phyloP scores from a whole-genome alignment of 2,329 filamentous ascomycete genomes.

The Aspergillus udagawae region DNA sequence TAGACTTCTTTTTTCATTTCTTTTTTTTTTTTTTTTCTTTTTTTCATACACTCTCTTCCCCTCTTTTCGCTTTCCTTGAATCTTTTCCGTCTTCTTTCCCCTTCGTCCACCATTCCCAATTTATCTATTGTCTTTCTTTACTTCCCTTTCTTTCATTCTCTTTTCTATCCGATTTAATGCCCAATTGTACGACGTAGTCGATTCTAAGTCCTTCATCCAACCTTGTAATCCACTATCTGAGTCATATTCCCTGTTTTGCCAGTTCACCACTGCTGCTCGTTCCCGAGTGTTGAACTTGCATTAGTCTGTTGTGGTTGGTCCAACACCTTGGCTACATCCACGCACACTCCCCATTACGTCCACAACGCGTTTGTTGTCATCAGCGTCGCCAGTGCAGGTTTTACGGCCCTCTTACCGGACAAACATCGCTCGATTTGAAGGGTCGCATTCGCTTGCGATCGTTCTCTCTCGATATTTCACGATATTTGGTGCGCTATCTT shows the following conservation, averaged over 20 bases:
- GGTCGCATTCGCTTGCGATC: background rate
- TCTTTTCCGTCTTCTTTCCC: slow-evolving; percentile 12
- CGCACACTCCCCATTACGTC: slow-evolving; percentile 10
- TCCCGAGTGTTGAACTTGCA: slow-evolving; percentile 7
- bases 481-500: background rate
- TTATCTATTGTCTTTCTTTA: slow-evolving; percentile 4
- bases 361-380: slow-evolving; percentile 18
- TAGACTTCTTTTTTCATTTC: slow-evolving; percentile 15
- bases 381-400: slow-evolving; percentile 4
- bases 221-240: slow-evolving; percentile 2
- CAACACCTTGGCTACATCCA: slow-evolving; percentile 15
- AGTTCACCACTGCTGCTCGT: slow-evolving; percentile 8
- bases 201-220: slow-evolving; percentile 1
- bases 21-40: slow-evolving; percentile 9
- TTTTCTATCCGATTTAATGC: slow-evolving; percentile 1
- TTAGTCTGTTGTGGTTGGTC: slow-evolving; percentile 13
- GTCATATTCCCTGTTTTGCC: slow-evolving; percentile 11
- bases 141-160: background rate
- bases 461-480: background rate
- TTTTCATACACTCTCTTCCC: slow-evolving; percentile 2
- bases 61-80: slow-evolving; percentile 10
- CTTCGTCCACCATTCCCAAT: background rate
- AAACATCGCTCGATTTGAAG: background rate
- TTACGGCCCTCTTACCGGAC: background rate
- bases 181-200: slow-evolving; percentile 5